Evolutionary conservation across 768 basidiomycete genomes (phyloP).

Genomic region (Leccinum variicolor): DNA sequence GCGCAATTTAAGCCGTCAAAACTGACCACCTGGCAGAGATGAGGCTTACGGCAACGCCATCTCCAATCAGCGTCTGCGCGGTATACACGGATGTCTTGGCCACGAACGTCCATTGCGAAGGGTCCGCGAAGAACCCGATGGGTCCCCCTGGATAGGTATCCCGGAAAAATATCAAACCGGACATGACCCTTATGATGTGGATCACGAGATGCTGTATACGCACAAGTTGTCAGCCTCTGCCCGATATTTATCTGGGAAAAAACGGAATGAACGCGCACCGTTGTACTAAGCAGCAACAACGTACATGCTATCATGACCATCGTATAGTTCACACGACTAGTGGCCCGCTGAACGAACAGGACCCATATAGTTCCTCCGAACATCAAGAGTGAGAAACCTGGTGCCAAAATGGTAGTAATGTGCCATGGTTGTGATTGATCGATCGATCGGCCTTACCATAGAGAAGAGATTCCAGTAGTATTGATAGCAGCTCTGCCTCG

Average conservation of each 20-base stretch:
- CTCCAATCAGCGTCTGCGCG: background rate
- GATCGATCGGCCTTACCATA: background rate
- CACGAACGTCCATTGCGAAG: background rate
- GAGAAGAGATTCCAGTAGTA: background rate
- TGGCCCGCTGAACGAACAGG: background rate
- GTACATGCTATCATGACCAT: background rate
- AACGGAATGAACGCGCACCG: background rate
- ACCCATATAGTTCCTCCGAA: background rate
- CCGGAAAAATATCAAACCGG: background rate
- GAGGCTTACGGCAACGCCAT: background rate
- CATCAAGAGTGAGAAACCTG: background rate
- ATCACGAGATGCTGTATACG: background rate
- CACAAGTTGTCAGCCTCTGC: background rate
- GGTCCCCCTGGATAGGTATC: background rate
- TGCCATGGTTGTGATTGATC: background rate
- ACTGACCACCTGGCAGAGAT: too few species aligned
- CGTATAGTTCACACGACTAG: background rate
- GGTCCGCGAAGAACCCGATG: background rate
- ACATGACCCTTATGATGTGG: background rate
- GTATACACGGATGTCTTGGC: background rate
- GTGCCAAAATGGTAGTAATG: background rate
- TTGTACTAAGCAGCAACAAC: background rate
- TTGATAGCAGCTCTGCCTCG: background rate
- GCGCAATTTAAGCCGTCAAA: background rate
- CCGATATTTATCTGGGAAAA: too few species aligned